These are phyloP conservation scores for Clathrospora elynae DNA, from an alignment of 2,329 filamentous ascomycete species.

Conservation along the genomic window DNA sequence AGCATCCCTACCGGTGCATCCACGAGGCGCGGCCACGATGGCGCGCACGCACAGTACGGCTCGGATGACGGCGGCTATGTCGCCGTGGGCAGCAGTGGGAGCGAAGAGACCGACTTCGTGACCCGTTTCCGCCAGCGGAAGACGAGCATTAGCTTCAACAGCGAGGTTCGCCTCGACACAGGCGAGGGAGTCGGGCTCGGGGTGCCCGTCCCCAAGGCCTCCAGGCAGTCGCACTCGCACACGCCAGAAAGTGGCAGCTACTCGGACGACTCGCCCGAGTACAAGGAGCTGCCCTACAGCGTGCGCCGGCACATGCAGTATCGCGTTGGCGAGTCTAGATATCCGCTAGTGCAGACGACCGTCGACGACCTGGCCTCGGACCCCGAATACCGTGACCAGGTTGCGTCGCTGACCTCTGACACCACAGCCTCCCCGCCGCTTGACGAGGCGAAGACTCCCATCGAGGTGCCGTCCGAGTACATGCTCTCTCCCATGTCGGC, in stretches of 20 bases:
- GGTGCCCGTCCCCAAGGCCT: conserved; percentile 45
- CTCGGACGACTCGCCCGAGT: conserved; percentile 39
- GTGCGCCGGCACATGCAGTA: conserved; percentile 30
- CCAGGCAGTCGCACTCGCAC: conserved; percentile 26
- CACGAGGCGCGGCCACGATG: conserved; percentile 22
- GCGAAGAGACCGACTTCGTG: conserved; percentile 36
- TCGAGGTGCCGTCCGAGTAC: conserved; percentile 43
- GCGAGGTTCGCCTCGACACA: conserved; percentile 49
- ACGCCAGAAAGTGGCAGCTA: conserved; percentile 36
- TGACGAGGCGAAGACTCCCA: conserved; percentile 48
- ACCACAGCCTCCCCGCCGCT: conserved; percentile 47
- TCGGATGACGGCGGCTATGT: conserved; percentile 27
- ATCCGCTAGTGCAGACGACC: conserved; percentile 45
- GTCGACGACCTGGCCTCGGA: conserved; percentile 40
- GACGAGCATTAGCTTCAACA: conserved; percentile 50
- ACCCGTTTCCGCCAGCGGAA: conserved; percentile 40
- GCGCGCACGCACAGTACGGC: conserved; percentile 20
- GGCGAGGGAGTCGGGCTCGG: conserved; percentile 47
- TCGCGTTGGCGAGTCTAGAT: conserved; percentile 34
- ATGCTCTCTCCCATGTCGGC: conserved; percentile 42
- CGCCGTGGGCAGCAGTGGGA: conserved; percentile 33
- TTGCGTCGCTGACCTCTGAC: conserved; percentile 52
- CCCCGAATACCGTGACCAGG: conserved; percentile 40
- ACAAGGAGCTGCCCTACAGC: conserved; percentile 38
- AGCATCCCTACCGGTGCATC: conserved; percentile 26